Evolutionary conservation across 1,139 yeast genomes (phyloP).

Genomic region (Pichia sp.): DNA sequence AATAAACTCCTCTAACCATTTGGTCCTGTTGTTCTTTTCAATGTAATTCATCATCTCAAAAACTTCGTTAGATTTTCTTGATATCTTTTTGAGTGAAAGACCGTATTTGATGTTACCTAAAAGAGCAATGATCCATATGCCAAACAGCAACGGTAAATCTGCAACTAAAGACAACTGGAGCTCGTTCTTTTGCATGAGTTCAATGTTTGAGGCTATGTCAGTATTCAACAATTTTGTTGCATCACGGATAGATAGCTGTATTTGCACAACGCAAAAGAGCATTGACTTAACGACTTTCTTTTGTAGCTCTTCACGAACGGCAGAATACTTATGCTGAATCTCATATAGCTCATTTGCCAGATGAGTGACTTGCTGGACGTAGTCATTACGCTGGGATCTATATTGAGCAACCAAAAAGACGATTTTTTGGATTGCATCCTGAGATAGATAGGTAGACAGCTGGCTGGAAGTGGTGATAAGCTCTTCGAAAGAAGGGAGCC

Average conservation of each 20-base stretch:
- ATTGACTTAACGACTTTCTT: slow-evolving; percentile 26
- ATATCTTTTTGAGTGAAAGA: slow-evolving; percentile 47
- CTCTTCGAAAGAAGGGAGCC: slow-evolving; percentile 31
- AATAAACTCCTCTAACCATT: slow-evolving; percentile 60
- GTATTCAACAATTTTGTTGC: slow-evolving; percentile 21
- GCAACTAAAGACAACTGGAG: slow-evolving; percentile 51
- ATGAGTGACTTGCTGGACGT: slow-evolving; percentile 31
- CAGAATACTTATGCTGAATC: slow-evolving; percentile 27
- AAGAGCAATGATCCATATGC: slow-evolving; percentile 67
- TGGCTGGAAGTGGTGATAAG: slow-evolving; percentile 29
- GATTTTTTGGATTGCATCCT: slow-evolving; percentile 26
- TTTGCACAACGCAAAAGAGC: slow-evolving; percentile 26
- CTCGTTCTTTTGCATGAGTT: slow-evolving; percentile 39
- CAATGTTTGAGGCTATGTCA: slow-evolving; percentile 42
- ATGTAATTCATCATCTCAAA: slow-evolving; percentile 54
- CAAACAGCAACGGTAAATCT: slow-evolving; percentile 79
- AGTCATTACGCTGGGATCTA: slow-evolving; percentile 30
- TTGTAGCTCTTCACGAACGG: slow-evolving; percentile 27
- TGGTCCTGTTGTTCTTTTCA: slow-evolving; percentile 53
- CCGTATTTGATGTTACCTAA: slow-evolving; percentile 70
- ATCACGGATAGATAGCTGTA: slow-evolving; percentile 31
- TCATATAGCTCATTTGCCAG: slow-evolving; percentile 32
- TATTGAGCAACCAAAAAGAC: slow-evolving; percentile 27
- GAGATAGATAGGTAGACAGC: slow-evolving; percentile 28
- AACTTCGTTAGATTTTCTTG: slow-evolving; percentile 54